phyloP scores from a whole-genome alignment of 331 rosid genomes.

The Malus hybrid region DNA sequence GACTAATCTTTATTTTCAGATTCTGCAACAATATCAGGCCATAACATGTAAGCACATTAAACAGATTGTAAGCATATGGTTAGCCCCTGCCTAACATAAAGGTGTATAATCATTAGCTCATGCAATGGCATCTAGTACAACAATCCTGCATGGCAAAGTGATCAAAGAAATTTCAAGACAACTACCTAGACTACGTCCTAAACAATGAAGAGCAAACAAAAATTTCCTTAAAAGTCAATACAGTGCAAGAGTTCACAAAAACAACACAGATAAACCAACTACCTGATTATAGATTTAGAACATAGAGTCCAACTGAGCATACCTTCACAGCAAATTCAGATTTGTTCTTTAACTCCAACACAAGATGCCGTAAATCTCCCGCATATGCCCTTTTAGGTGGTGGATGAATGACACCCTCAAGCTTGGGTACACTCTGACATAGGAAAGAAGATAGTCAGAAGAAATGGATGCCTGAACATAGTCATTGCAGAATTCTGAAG shows the following conservation, averaged over 20 bases:
- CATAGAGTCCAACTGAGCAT: constrained; percentile 10
- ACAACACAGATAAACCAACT: neutral
- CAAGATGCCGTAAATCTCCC: constrained; percentile 70
- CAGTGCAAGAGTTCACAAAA: neutral
- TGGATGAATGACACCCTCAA: constrained; percentile 60
- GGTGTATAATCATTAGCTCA: neutral
- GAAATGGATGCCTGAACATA: constrained; percentile 9
- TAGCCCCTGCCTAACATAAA: constrained; percentile 4
- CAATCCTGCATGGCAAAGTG: neutral
- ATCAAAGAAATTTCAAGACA: neutral
- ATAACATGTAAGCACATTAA: neutral
- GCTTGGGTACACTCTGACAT: constrained; percentile 81
- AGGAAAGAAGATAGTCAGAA: neutral
- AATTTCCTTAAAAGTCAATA: neutral
- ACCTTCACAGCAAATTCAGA: constrained; percentile 81
- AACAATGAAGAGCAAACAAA: neutral
- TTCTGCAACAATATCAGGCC: constrained; percentile 50
- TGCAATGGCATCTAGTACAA: neutral
- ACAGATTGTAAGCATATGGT: constrained; percentile 15
- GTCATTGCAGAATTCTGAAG: neutral
- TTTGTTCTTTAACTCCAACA: constrained; percentile 74
- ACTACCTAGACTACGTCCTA: neutral
- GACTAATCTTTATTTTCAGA: constrained; percentile 87
- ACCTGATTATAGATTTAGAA: neutral
- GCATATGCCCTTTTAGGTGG: constrained; percentile 66